Evolutionary conservation across 176 grass and related monocot species (phyloP), one percentile per base, ranked within the genome.

Genomic region (Carex pumila): DNA sequence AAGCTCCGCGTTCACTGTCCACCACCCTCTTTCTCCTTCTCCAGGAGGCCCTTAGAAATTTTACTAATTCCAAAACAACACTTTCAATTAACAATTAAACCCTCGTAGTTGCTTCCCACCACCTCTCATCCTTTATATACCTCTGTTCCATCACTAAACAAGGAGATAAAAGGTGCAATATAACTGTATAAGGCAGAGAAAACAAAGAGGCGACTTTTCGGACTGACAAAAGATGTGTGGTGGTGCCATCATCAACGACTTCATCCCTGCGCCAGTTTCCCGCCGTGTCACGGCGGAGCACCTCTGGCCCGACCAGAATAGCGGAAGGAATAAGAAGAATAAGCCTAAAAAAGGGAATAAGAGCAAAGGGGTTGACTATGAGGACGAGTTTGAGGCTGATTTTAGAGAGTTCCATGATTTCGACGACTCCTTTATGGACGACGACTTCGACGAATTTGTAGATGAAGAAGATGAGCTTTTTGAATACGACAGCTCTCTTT

Each of bases 331-430:
- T 66, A 84, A 77, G 72, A 81, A 79, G 53, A 79, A 70, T 22
- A 90, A 90, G 14, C 17, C 61, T 0, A 67, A 11, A 39, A 87
- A 19, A 31, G 45, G 39, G 32, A 55, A 31, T 14, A 74, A 81
- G 65, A 80, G 60, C 45, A 74, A 54, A 29, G 36, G 56, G 71
- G 80, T 61, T 81, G 79, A 77, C 30, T 53, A 34, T 25, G 68
- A 83, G 6, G 72, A 84, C 3, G 85, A 90, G 18, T 90, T 90
- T 49, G 88, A 90, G 85, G 81, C 88, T 21, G 88, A 87, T 59
- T 87, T 90, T 63, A 50, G 52, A 49, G 88, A 90, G 30, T 90
- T 90, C 25, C n/a, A 90, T 58, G 88, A 86, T 31, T 83, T 83
- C 50, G 73, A 75, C 5, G 88, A 86, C 9, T 80, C 25, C 25